phyloP scores from a whole-genome alignment of 1,284 basidiomycete species.

The Cutaneotrichosporon dermatis region DNA sequence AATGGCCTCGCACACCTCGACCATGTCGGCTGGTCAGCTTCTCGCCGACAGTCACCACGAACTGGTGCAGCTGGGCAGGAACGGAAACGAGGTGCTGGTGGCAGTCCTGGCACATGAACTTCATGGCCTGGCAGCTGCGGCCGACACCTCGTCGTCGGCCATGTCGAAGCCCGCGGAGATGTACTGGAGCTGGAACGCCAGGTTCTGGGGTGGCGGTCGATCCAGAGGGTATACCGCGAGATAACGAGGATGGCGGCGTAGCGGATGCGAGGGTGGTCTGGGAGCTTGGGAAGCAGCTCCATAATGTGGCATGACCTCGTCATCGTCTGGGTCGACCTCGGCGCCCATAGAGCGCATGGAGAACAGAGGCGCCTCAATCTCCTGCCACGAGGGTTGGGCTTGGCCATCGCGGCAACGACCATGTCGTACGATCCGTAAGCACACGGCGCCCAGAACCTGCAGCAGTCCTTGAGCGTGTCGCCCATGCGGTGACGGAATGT shows the following conservation, averaged over 20 bases:
- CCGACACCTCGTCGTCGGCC: slow-evolving; percentile 73
- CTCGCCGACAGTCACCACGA: slow-evolving; percentile 69
- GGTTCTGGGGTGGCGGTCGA: slow-evolving; percentile 85
- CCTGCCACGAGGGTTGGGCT: slow-evolving; percentile 72
- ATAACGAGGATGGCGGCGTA: slow-evolving; percentile 95
- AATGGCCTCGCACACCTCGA: slow-evolving; percentile 91
- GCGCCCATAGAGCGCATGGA: slow-evolving; percentile 98
- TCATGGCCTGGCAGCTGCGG: slow-evolving; percentile 95
- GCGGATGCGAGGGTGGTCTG: slow-evolving; percentile 82
- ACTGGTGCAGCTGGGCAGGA: slow-evolving; percentile 88
- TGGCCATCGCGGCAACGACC: slow-evolving; percentile 64
- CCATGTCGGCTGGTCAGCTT: slow-evolving; percentile 84
- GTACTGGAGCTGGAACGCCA: slow-evolving; percentile 80
- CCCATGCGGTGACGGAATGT: slow-evolving; percentile 97
- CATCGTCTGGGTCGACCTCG: slow-evolving; percentile 78
- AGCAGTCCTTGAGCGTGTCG: slow-evolving; percentile 98
- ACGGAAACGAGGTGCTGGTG: slow-evolving; percentile 85
- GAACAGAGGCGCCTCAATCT: slow-evolving; percentile 95
- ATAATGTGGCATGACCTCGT: slow-evolving; percentile 89
- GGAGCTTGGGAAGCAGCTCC: slow-evolving; percentile 86
- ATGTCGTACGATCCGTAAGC: slow-evolving; percentile 76
- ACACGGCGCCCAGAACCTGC: slow-evolving; percentile 88
- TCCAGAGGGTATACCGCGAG: slow-evolving; percentile 96
- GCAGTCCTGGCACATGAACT: slow-evolving; percentile 96
- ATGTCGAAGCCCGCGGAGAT: slow-evolving; percentile 88